These are phyloP conservation scores for Silene latifolia DNA, from an alignment of 148 eudicot genomes.

Conservation along the genomic window DNA sequence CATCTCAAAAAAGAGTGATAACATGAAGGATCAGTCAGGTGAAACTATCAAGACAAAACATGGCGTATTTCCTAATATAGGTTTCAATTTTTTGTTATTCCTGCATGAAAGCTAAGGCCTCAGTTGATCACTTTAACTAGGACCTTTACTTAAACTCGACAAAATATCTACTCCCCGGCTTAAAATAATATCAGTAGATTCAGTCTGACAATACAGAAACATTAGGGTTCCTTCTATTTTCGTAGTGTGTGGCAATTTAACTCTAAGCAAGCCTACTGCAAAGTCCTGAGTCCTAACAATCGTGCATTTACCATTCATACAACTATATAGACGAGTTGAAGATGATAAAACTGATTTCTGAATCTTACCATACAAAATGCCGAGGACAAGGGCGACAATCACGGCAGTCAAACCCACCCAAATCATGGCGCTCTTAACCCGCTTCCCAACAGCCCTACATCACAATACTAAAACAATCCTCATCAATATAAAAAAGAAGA, in stretches of 20 bases:
- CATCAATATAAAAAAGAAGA: background rate
- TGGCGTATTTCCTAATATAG: no score
- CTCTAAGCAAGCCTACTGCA: background rate
- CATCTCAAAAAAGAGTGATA: no score
- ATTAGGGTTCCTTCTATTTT: no score
- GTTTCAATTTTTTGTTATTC: no score
- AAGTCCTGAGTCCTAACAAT: background rate
- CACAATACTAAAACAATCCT: constrained; percentile 2
- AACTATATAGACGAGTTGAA: background rate
- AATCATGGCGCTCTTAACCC: constrained; percentile 66
- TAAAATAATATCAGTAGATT: no score
- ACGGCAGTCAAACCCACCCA: constrained; percentile 78
- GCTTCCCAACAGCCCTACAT: constrained; percentile 64
- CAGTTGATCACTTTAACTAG: background rate
- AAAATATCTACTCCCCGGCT: no score
- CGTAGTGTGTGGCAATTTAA: no score
- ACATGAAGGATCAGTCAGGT: no score
- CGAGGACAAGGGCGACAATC: constrained; percentile 78
- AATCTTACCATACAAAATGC: constrained; percentile 79
- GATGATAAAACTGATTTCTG: background rate
- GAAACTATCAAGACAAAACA: no score
- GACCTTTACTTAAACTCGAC: no score
- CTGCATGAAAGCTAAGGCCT: background rate
- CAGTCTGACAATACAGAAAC: no score
- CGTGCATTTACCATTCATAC: background rate